phyloP scores from a whole-genome alignment of 257 asterid genomes.

The Salvia miltiorrhiza region DNA sequence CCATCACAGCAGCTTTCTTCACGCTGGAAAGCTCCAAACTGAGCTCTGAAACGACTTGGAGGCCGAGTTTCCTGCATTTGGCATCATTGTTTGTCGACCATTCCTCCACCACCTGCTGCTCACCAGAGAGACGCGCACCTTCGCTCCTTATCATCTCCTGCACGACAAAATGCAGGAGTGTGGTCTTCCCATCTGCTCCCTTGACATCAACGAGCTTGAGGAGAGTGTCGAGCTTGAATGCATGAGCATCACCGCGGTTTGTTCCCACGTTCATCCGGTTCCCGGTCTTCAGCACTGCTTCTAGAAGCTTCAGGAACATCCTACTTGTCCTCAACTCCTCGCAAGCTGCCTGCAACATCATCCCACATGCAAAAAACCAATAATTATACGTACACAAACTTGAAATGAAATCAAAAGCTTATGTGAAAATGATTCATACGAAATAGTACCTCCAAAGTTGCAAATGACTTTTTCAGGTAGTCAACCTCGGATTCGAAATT shows the following conservation, averaged over 20 bases:
- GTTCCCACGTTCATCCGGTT: slow-evolving; percentile 99
- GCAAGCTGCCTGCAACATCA: slow-evolving; percentile 73
- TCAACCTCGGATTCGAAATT: slow-evolving; percentile 83
- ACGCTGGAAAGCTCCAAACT: slow-evolving; percentile 71
- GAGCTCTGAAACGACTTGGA: slow-evolving; percentile 74
- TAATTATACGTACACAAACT: neutral
- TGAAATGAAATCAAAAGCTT: neutral
- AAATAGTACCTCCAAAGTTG: slow-evolving; percentile 79
- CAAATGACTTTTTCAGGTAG: slow-evolving; percentile 77
- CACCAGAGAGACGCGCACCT: slow-evolving; percentile 65
- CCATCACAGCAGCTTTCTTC: slow-evolving; percentile 95
- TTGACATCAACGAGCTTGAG: slow-evolving; percentile 89
- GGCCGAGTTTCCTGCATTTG: slow-evolving; percentile 77
- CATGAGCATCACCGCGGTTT: slow-evolving; percentile 93
- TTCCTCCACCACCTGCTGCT: slow-evolving; percentile 29
- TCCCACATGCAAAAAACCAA: neutral
- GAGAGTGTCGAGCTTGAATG: slow-evolving; percentile 95
- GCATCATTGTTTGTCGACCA: slow-evolving; percentile 43
- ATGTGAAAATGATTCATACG: neutral
- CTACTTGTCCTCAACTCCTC: slow-evolving; percentile 80
- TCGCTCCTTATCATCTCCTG: slow-evolving; percentile 86
- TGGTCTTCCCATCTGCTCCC: slow-evolving; percentile 95
- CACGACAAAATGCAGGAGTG: slow-evolving; percentile 91
- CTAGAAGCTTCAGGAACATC: slow-evolving; percentile 92
- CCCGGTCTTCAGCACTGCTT: slow-evolving; percentile 94